Conservation (phyloP, 2,329 filamentous ascomycete genomes). For the Helicocarpus griseus region DNA sequence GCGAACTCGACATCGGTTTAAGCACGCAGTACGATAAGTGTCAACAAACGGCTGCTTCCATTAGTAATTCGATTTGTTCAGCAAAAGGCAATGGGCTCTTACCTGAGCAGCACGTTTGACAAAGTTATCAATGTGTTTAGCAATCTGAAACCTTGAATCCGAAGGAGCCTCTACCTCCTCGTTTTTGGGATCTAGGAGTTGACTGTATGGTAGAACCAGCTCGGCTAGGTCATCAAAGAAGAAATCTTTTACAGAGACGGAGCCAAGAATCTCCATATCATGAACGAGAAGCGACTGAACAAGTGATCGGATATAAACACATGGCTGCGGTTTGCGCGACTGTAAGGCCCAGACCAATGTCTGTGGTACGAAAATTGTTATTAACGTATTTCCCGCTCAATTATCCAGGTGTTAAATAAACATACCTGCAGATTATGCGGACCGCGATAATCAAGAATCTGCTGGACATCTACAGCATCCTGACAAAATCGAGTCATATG, state of each 20-base stretch:
- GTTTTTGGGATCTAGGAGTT: conserved; percentile 62
- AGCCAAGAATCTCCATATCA: conserved; percentile 59
- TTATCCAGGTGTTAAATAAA: conserved; percentile 8
- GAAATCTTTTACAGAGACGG: conserved; percentile 60
- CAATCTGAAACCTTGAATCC: conserved; percentile 64
- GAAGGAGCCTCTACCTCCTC: conserved; percentile 66
- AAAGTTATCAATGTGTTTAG: conserved; percentile 63
- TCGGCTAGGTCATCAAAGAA: conserved; percentile 74
- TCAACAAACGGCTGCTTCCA: conserved; percentile 65
- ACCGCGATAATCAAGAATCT: conserved; percentile 58
- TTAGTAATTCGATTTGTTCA: conserved; percentile 8
- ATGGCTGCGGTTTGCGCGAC: conserved; percentile 68
- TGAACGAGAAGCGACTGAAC: conserved; percentile 68
- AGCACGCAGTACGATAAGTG: conserved; percentile 71
- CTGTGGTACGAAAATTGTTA: not conserved
- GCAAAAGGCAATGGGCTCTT: conserved; percentile 1
- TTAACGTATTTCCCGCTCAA: not conserved
- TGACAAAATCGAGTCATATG: conserved; percentile 62
- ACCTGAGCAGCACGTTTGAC: conserved; percentile 43
- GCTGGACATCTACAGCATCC: conserved; percentile 60
- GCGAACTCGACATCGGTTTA: conserved; percentile 84
- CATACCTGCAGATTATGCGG: conserved; percentile 60
- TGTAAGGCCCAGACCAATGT: conserved; percentile 9
- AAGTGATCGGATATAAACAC: conserved; percentile 72
- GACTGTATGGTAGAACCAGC: conserved; percentile 61